Evolutionary conservation across 495 filamentous ascomycete genomes (phyloP).

Genomic region (Aspergillus wentii): DNA sequence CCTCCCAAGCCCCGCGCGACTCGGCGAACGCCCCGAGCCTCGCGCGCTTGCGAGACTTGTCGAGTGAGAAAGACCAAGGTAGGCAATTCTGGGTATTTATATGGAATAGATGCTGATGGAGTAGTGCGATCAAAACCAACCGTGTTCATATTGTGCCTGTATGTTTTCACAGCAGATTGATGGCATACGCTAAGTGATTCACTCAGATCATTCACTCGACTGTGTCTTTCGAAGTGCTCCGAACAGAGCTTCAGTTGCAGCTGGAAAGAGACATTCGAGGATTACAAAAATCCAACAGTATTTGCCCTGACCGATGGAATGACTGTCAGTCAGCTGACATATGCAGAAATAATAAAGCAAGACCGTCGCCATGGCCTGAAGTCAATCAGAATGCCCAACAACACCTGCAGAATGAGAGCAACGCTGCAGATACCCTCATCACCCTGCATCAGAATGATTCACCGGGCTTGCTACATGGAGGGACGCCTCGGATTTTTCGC

Average conservation of each 20-base stretch:
- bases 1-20: constrained; percentile 5
- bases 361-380: constrained; percentile 18
- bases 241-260: constrained; percentile 1
- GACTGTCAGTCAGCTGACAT: too few relatives aligned
- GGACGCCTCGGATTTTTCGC: not conserved
- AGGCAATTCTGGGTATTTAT: not conserved
- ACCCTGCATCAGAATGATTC: too few relatives aligned
- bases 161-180: not conserved
- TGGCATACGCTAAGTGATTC: too few relatives aligned
- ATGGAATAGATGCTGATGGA: not conserved
- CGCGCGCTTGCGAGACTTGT: constrained; percentile 21
- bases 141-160: constrained; percentile 24
- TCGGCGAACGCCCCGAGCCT: constrained; percentile 15
- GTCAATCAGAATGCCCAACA: constrained; percentile 1
- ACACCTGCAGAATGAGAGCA: not conserved
- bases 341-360: constrained; percentile 3
- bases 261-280: constrained; percentile 4
- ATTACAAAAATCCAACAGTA: constrained; percentile 10
- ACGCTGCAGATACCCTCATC: not conserved
- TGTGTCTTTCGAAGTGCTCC: constrained; percentile 12
- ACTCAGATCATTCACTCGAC: constrained; percentile 19
- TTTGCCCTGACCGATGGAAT: too few relatives aligned
- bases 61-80: constrained; percentile 23
- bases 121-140: constrained; percentile 21
- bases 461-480: not conserved